Percentiles rank a stretch among this genome's conserved stretches.
Conservation (phyloP, 148 eudicot genomes). For the Limonium bicolor region DNA sequence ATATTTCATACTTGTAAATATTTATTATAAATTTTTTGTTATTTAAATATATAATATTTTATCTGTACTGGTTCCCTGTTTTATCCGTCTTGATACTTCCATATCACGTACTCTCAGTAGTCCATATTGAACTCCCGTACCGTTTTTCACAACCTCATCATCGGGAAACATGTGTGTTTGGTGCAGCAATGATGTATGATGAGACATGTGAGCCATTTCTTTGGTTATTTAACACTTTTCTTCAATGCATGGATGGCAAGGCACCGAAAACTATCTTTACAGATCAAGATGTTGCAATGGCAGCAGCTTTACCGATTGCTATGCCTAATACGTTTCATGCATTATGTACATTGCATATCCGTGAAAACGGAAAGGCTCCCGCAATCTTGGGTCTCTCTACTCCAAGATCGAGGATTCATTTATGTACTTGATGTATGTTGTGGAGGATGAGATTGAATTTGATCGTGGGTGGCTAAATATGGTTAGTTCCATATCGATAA, state of each 20-base stretch:
- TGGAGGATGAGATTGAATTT: slow-evolving; percentile 10
- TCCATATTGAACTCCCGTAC: too few relatives aligned
- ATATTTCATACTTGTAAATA: too few relatives aligned
- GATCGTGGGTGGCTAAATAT: slow-evolving; percentile 13
- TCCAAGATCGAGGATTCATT: slow-evolving; percentile 4
- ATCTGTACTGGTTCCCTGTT: too few relatives aligned
- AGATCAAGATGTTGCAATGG: slow-evolving; percentile 10
- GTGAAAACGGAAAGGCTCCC: slow-evolving; percentile 12
- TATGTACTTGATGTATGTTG: slow-evolving; percentile 6
- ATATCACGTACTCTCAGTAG: too few relatives aligned
- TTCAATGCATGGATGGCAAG: slow-evolving; percentile 11
- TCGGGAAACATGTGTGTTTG: slow-evolving; percentile 13
- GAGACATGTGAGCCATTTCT: slow-evolving; percentile 13
- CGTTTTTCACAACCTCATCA: too few relatives aligned
- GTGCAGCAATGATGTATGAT: slow-evolving; percentile 22
- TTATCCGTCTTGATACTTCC: too few relatives aligned
- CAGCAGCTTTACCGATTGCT: slow-evolving; percentile 5
- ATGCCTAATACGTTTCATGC: slow-evolving; percentile 19
- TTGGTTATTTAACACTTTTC: slow-evolving; percentile 28
- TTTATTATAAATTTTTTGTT: too few relatives aligned
- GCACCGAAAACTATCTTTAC: slow-evolving; percentile 24
- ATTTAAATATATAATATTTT: too few relatives aligned
- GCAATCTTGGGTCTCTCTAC: slow-evolving; percentile 8
- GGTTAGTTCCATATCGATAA: slow-evolving; percentile 10
- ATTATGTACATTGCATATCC: slow-evolving; percentile 18